Evolutionary conservation across 768 basidiomycete species (phyloP).

Genomic region (Mycena pura): DNA sequence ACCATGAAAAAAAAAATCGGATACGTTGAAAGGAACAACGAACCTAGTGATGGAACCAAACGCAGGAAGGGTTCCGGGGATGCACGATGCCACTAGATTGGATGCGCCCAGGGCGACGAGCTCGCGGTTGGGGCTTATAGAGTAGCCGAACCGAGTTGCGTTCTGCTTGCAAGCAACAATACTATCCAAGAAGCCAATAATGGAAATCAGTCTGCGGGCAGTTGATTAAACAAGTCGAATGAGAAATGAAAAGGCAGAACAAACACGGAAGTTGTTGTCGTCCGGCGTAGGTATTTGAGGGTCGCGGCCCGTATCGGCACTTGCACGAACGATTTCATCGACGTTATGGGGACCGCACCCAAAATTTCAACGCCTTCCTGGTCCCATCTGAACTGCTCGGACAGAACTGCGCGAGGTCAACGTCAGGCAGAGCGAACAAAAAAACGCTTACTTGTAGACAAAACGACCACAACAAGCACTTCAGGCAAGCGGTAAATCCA

Average conservation of each 20-base stretch:
- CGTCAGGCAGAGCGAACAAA: not conserved
- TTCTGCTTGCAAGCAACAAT: constrained; percentile 97
- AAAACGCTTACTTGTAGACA: constrained; percentile 72
- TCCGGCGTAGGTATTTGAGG: constrained; percentile 71
- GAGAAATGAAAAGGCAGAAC: constrained; percentile 61
- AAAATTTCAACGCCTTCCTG: constrained; percentile 82
- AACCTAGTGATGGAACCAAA: constrained; percentile 93
- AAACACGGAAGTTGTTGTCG: constrained; percentile 67
- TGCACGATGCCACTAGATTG: constrained; percentile 79
- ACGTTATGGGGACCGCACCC: constrained; percentile 74
- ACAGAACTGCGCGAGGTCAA: constrained; percentile 61
- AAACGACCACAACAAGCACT: constrained; percentile 85
- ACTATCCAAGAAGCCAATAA: constrained; percentile 92
- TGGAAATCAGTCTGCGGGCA: constrained; percentile 65
- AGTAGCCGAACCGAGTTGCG: constrained; percentile 81
- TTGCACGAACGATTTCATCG: constrained; percentile 66
- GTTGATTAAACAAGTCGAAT: not conserved
- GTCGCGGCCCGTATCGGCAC: constrained; percentile 72
- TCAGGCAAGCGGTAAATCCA: constrained; percentile 87
- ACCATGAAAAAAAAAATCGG: constrained; percentile 6
- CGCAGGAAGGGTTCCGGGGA: constrained; percentile 90
- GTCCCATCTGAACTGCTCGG: constrained; percentile 76
- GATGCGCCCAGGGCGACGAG: constrained; percentile 90
- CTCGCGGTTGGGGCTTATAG: constrained; percentile 93
- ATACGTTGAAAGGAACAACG: constrained; percentile 18